phyloP scores from a whole-genome alignment of 805 yeast species.

The Torulaspora delbrueckii region DNA sequence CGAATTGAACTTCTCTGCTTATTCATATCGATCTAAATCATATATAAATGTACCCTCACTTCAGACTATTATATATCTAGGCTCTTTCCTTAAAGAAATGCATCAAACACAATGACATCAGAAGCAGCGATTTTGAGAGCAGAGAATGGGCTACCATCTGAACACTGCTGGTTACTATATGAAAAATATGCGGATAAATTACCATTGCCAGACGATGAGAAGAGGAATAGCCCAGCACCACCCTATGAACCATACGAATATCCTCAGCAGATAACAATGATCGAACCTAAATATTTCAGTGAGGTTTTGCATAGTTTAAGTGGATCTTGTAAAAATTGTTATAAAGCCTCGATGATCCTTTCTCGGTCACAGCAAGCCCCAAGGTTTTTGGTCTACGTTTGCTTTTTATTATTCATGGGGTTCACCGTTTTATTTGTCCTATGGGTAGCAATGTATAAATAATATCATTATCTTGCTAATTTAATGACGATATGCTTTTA shows the following conservation, averaged over 20 bases:
- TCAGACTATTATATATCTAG: background rate
- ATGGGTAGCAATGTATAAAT: background rate
- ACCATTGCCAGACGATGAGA: slow-evolving; percentile 5
- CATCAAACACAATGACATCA: background rate
- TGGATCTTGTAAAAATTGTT: background rate
- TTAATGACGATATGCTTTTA: too few species aligned
- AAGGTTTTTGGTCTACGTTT: background rate
- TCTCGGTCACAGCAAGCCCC: background rate
- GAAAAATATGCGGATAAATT: slow-evolving; percentile 10
- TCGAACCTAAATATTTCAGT: background rate
- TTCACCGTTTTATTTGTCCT: background rate
- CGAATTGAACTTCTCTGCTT: too few species aligned
- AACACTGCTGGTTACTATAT: slow-evolving; percentile 11
- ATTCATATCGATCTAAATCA: background rate
- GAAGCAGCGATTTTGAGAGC: slow-evolving; percentile 9
- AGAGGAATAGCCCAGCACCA: slow-evolving; percentile 3
- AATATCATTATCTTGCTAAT: too few species aligned
- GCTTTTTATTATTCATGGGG: background rate
- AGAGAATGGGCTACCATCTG: slow-evolving; percentile 3
- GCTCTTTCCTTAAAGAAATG: background rate
- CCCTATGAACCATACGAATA: slow-evolving; percentile 1
- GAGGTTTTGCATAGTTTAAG: background rate
- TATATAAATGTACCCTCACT: background rate
- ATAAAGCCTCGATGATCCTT: background rate
- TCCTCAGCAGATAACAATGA: slow-evolving; percentile 6